These are phyloP conservation scores for Blastomyces parvus DNA, from an alignment of 2,329 filamentous ascomycete genomes.

Conservation along the genomic window DNA sequence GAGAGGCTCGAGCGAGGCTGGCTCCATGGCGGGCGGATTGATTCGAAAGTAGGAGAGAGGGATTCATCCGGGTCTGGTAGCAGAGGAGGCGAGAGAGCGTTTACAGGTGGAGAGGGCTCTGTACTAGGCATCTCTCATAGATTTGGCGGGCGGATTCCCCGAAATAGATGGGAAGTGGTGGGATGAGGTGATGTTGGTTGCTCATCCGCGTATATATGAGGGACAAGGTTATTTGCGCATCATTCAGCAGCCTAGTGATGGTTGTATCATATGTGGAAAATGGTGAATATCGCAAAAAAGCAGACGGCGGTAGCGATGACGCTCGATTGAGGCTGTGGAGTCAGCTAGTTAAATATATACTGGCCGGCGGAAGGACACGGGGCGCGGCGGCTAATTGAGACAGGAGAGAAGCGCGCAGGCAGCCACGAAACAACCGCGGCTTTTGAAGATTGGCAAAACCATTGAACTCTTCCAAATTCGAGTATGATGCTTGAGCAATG, in stretches of 20 bases:
- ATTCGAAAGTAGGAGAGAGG: slow-evolving; percentile 38
- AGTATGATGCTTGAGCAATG: too few species aligned
- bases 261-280: background rate
- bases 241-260: background rate
- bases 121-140: slow-evolving; percentile 32
- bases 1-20: slow-evolving; percentile 31
- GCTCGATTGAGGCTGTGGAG: background rate
- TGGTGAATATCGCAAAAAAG: background rate
- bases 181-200: background rate
- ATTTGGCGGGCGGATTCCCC: background rate
- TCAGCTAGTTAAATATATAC: background rate
- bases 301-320: background rate
- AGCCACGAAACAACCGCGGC: background rate
- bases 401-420: background rate
- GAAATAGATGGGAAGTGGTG: background rate
- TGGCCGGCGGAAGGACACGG: background rate
- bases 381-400: background rate
- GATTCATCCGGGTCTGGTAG: slow-evolving; percentile 30
- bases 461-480: background rate
- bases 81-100: slow-evolving; percentile 45
- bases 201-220: background rate
- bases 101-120: slow-evolving; percentile 44
- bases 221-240: background rate
- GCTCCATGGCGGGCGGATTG: slow-evolving; percentile 44
- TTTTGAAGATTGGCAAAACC: background rate